Evolutionary conservation across 208 protist species (phyloP), one percentile per base, ranked within the genome.

Genomic region (Acanthamoeba castellanii): DNA sequence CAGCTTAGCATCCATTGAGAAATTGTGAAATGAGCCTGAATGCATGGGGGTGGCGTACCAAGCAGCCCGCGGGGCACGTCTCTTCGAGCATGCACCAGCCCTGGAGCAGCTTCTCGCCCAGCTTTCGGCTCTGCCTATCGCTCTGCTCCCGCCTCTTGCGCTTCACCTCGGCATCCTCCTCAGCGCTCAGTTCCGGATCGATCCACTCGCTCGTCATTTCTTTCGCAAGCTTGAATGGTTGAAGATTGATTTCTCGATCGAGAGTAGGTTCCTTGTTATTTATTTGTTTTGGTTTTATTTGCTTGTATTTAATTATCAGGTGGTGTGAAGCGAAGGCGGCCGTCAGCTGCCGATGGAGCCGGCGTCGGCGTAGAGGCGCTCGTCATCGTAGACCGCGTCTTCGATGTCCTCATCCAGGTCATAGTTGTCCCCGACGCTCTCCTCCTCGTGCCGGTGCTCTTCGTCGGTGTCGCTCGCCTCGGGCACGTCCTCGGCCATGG

Each of bases 311-410:
- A 11, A 13, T 47, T 47, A 6, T 47, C 7, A 0, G 4, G 45
- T 9, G 45, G 45, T 2, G 18, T 20, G 55, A 82, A 82, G 30
- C 30, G 45, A 37, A 42, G 50, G 32, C 42, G 11, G 20, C n/a
- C 47, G 2, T 88, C 32, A 88, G 81, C 81, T 88, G 81, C 81
- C 81, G 50, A 88, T 88, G 50, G 81, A 88, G 27, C 81, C 81
- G 27, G 81, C 81, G 27, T 88, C 81, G 50, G 50, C 81, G 81
- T 88, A 88, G 22, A 88, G 81, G 50, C 81, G 81, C 81, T 88
- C 81, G 81, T 88, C 81, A 22, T 88, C 81, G 52, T 88, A 88
- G 81, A 88, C 81, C n/a, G 81, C 81, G 30, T 88, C 81, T 88
- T 88, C 81, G 81, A 88, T 88, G 50, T 88, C 78, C 11, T 87